A percentile compares a stretch with the other conserved stretches of the same genome.
Evolutionary conservation across 1,139 yeast genomes (phyloP).

Genomic region (Kluyveromyces sp.): DNA sequence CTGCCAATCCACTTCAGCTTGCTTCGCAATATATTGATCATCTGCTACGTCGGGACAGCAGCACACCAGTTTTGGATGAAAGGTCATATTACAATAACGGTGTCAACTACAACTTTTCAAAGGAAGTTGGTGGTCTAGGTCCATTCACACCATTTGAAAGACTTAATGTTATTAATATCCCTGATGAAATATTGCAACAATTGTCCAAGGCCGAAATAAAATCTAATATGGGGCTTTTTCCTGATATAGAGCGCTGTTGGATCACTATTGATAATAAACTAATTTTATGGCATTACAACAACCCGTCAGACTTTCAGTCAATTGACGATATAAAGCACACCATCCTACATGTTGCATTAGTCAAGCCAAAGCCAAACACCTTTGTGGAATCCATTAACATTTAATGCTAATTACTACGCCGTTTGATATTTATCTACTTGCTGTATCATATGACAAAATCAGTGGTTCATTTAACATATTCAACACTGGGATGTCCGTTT

Average conservation of each 20-base stretch:
- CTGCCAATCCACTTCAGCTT: slow-evolving; percentile 30
- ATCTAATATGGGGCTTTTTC: slow-evolving; percentile 77
- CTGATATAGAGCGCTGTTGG: slow-evolving; percentile 83
- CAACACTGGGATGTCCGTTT: slow-evolving; percentile 76
- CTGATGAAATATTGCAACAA: slow-evolving; percentile 76
- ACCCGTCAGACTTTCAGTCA: slow-evolving; percentile 60
- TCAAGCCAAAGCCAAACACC: slow-evolving; percentile 70
- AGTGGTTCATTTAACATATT: slow-evolving; percentile 58
- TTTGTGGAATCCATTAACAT: slow-evolving; percentile 73
- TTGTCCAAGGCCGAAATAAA: slow-evolving; percentile 54
- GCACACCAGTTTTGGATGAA: slow-evolving; percentile 36
- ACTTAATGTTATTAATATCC: slow-evolving; percentile 60
- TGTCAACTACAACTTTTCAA: slow-evolving; percentile 35
- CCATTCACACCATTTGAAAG: slow-evolving; percentile 73
- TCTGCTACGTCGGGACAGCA: slow-evolving; percentile 32
- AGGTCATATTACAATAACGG: slow-evolving; percentile 35
- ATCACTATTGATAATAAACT: slow-evolving; percentile 75
- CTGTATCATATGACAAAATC: slow-evolving; percentile 49
- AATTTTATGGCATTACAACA: slow-evolving; percentile 70
- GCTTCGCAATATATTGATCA: slow-evolving; percentile 36
- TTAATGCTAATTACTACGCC: slow-evolving; percentile 75
- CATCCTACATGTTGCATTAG: slow-evolving; percentile 66
- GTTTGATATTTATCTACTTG: slow-evolving; percentile 67
- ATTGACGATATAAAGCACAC: slow-evolving; percentile 79
- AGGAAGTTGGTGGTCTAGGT: slow-evolving; percentile 34